A percentile compares a stretch with the other conserved stretches of the same genome.
phyloP scores from a whole-genome alignment of 805 yeast species.

The Torulaspora maleeae region DNA sequence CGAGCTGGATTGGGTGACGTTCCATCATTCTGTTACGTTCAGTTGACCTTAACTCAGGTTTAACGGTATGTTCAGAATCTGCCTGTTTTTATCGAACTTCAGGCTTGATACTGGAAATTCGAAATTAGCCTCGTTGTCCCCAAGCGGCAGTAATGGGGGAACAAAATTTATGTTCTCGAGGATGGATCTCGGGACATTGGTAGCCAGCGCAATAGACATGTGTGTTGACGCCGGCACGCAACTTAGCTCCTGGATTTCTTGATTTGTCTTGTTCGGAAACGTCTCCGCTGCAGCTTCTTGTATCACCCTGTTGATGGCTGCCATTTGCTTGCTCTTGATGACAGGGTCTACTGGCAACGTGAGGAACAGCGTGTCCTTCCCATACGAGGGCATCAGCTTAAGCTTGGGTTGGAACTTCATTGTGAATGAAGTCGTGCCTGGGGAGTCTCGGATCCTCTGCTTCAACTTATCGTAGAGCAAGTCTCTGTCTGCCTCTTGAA shows the following conservation, averaged over 20 bases:
- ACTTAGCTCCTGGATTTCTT: slow-evolving; percentile 5
- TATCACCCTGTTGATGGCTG: neutral
- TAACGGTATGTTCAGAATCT: slow-evolving; percentile 8
- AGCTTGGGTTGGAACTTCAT: slow-evolving; percentile 8
- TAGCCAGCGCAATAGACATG: slow-evolving; percentile 13
- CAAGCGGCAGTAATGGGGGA: neutral
- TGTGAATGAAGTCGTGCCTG: slow-evolving; percentile 2
- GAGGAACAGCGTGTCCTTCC: slow-evolving; percentile 9
- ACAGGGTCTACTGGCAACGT: slow-evolving; percentile 9
- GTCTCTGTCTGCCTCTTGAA: slow-evolving; percentile 13
- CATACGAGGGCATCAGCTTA: slow-evolving; percentile 8
- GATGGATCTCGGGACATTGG: neutral
- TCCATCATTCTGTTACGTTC: too few species aligned
- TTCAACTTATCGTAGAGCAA: slow-evolving; percentile 6
- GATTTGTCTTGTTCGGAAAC: slow-evolving; percentile 4
- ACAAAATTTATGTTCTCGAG: slow-evolving; percentile 4
- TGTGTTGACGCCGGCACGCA: slow-evolving; percentile 10
- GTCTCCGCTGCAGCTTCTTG: slow-evolving; percentile 6
- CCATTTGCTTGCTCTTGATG: slow-evolving; percentile 6
- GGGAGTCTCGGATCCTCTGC: neutral
- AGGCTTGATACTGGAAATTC: slow-evolving; percentile 1
- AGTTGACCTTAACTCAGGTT: neutral
- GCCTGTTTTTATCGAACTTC: slow-evolving; percentile 13
- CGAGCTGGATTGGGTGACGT: too few species aligned
- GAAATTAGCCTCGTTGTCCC: neutral